A percentile compares a stretch with the other conserved stretches of the same genome.
Conservation (phyloP, 2,329 filamentous ascomycete genomes). For the Coniochaeta sp. region DNA sequence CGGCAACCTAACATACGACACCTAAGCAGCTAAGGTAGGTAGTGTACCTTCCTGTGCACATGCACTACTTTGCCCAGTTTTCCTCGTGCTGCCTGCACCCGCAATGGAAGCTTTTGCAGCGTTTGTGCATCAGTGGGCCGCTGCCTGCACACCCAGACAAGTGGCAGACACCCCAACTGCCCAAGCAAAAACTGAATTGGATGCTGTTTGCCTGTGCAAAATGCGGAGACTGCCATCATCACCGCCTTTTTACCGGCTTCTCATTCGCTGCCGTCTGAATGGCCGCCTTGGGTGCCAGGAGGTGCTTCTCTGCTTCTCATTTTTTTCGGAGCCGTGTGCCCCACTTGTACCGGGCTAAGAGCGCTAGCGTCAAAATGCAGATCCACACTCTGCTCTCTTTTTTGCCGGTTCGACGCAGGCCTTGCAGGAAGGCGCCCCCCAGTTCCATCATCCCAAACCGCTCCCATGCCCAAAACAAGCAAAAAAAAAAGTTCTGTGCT, state of each 20-base stretch:
- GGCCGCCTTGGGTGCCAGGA: neutral
- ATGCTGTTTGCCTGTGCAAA: neutral
- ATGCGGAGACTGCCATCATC: neutral
- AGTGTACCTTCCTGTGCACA: too few relatives aligned
- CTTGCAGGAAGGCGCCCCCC: constrained; percentile 8
- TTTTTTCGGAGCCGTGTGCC: neutral
- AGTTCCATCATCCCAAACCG: constrained; percentile 13
- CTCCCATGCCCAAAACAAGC: constrained; percentile 7
- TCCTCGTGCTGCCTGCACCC: neutral
- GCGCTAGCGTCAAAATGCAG: neutral
- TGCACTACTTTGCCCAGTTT: neutral
- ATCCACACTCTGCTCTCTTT: neutral
- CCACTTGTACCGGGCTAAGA: neutral
- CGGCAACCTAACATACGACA: neutral
- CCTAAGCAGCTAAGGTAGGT: too few relatives aligned
- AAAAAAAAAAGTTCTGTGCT: constrained; percentile 16
- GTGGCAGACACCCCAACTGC: too few relatives aligned
- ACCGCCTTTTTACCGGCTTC: neutral
- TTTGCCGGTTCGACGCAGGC: neutral
- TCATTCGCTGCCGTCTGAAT: neutral
- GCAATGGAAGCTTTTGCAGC: too few relatives aligned
- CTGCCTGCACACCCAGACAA: neutral
- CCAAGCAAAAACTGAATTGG: neutral
- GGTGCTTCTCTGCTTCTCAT: too few relatives aligned
- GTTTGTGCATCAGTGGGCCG: neutral